phyloP scores from a whole-genome alignment of 148 eudicot species.

The Chenopodium formosanum region DNA sequence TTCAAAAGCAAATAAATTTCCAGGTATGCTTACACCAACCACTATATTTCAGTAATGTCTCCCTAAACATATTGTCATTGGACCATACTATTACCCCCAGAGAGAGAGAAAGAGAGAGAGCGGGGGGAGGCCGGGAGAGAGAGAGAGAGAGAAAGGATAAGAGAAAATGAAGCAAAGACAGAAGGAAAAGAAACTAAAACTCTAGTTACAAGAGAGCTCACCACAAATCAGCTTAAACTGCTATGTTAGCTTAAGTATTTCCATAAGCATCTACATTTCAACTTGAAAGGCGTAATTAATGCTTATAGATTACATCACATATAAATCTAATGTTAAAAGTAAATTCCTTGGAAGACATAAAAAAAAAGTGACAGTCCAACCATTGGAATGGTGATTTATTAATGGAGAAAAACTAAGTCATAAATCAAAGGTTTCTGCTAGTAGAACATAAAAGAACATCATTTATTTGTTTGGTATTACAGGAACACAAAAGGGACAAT shows the following conservation, averaged over 20 bases:
- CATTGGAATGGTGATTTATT: background rate
- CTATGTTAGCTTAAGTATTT: too few relatives aligned
- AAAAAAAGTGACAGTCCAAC: background rate
- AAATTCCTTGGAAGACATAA: background rate
- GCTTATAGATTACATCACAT: background rate
- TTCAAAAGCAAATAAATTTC: conserved; percentile 32
- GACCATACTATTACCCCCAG: too few relatives aligned
- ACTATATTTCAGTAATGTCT: background rate
- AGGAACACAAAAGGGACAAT: conserved; percentile 51
- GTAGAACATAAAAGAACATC: background rate
- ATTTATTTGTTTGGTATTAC: conserved; percentile 16
- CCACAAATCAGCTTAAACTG: too few relatives aligned
- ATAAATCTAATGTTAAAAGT: background rate
- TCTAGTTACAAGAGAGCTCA: background rate
- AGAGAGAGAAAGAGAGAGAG: background rate
- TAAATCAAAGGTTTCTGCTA: background rate
- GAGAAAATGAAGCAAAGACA: background rate
- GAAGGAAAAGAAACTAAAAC: background rate
- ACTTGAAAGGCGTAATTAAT: background rate
- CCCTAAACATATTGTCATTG: background rate
- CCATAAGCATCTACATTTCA: too few relatives aligned
- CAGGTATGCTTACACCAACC: conserved; percentile 35
- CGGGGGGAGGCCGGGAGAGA: too few relatives aligned
- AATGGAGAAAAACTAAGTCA: background rate
- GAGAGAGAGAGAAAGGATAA: background rate